Base-by-base conservation (phyloP, 768 basidiomycete genomes). In the Hebeloma cylindrosporum region DNA sequence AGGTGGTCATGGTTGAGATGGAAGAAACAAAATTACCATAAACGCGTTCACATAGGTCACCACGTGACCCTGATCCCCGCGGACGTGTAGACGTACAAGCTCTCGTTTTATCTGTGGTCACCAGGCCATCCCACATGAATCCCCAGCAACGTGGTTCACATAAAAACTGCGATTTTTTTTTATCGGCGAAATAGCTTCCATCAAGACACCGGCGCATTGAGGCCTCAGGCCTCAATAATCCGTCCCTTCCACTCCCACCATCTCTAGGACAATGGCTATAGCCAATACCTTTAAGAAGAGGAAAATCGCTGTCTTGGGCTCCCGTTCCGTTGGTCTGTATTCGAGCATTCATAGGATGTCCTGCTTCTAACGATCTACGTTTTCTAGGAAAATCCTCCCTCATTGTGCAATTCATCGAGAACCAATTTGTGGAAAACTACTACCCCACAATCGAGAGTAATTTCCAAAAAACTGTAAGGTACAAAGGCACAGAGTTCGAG, bases 361-460 rank as follows among this genome's bases (percentile, higher is more conserved):
- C 51, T 42, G 25, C 43, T 36, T 38, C 28, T 47, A 45, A 48
- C 30, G 17, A 40, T 35, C 28, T 17, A 23, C 29, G 39, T 9
- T 34, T 22, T 43, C 43, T 70, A 93, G 94, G 94, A 53, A 97
- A 96, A 73, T 91, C 91, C 17, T 93, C 93, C 22, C 78, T 96
- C 48, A 80, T 93, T 50, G 71, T 88, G 50, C 88, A 91, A 63
- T 94, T 87, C 69, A 83, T 88, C 62, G 87, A 94, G 54, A 82
- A 83, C 54, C 79, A 83, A 52, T 96, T 94, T 60, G 78, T 85
- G 60, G 89, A 93, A 44, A 74, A 81, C 13, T 95, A 95, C 70
- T 89, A 91, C 68, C 93, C 93, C 23, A 95, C 92, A 50, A 93
- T 93, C 62, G 92, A 95, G 66, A 79, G 71, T 55, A 84, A 82